These are phyloP conservation scores for Globisporangium paddicum DNA, from an alignment of 352 stramenopile species.

Conservation along the genomic window DNA sequence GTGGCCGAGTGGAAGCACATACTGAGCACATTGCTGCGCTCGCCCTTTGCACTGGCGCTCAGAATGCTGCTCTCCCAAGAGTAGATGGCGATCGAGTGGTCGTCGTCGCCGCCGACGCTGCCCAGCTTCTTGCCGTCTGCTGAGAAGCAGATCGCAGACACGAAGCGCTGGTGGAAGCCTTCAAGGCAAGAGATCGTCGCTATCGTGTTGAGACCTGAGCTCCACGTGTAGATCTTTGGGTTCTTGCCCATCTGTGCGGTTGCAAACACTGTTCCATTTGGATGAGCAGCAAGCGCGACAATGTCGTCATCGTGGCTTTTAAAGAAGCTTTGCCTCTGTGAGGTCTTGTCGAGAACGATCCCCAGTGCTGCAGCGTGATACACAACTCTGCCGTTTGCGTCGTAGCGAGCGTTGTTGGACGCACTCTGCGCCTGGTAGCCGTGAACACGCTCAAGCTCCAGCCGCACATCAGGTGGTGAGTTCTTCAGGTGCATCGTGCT, in stretches of 20 bases:
- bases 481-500: slow-evolving; percentile 28
- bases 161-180: slow-evolving; percentile 76
- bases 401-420: slow-evolving; percentile 76
- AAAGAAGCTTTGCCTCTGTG: slow-evolving; percentile 47
- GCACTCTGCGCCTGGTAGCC: slow-evolving; percentile 74
- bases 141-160: slow-evolving; percentile 68
- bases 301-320: slow-evolving; percentile 84
- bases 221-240: slow-evolving; percentile 82
- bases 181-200: slow-evolving; percentile 43
- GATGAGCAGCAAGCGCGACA: slow-evolving; percentile 72
- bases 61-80: slow-evolving; percentile 57
- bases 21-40: slow-evolving; percentile 46
- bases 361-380: slow-evolving; percentile 80
- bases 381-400: slow-evolving; percentile 46
- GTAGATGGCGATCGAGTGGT: slow-evolving; percentile 85
- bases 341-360: slow-evolving; percentile 52
- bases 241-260: slow-evolving; percentile 86
- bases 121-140: slow-evolving; percentile 61
- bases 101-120: slow-evolving; percentile 74
- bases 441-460: slow-evolving; percentile 68
- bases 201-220: slow-evolving; percentile 13
- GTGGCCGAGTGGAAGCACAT: slow-evolving; percentile 43
- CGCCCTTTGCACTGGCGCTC: slow-evolving; percentile 45
- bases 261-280: slow-evolving; percentile 71
- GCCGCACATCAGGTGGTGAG: slow-evolving; percentile 27